Conservation (phyloP, 2,329 filamentous ascomycete species). For the Xylariaceae sp. region DNA sequence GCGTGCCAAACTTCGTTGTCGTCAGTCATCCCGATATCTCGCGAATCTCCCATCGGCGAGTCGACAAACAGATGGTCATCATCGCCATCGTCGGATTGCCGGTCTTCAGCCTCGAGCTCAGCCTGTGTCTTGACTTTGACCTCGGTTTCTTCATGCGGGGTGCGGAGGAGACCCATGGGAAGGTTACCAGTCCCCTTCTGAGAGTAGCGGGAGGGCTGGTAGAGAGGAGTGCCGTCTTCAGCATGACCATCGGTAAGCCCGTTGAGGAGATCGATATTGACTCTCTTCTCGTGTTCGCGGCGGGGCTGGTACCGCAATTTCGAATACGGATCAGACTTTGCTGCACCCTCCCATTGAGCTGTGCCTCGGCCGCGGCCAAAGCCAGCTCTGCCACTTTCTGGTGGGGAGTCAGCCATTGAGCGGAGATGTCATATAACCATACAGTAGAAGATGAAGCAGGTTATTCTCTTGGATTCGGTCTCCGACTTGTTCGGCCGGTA, state of each 20-base stretch:
- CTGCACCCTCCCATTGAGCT: slow-evolving; percentile 9
- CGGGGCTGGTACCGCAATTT: slow-evolving; percentile 33
- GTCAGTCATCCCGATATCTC: slow-evolving; percentile 20
- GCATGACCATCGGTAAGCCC: slow-evolving; percentile 31
- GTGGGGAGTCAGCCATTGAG: slow-evolving; percentile 3
- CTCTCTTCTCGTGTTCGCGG: slow-evolving; percentile 37
- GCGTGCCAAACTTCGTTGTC: slow-evolving; percentile 37
- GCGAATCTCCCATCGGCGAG: slow-evolving; percentile 22
- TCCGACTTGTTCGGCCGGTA: too few relatives aligned
- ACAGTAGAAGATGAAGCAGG: too few relatives aligned
- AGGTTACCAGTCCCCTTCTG: slow-evolving; percentile 27
- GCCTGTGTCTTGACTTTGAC: slow-evolving; percentile 48
- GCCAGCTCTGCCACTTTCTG: slow-evolving; percentile 20
- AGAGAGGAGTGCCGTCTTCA: slow-evolving; percentile 39
- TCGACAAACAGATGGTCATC: slow-evolving; percentile 41
- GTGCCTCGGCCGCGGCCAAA: slow-evolving; percentile 10
- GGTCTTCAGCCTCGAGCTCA: slow-evolving; percentile 48
- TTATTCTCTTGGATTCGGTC: too few relatives aligned
- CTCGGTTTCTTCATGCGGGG: slow-evolving; percentile 46
- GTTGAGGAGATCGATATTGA: slow-evolving; percentile 51
- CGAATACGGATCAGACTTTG: slow-evolving; percentile 26
- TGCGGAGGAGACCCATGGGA: slow-evolving; percentile 49
- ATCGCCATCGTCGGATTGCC: slow-evolving; percentile 33
- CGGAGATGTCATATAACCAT: slow-evolving; percentile 7
- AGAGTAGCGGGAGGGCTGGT: slow-evolving; percentile 27